A percentile compares a stretch with the other conserved stretches of the same genome.
Conservation (phyloP, 495 filamentous ascomycete species). For the Geoglossum glabrum region DNA sequence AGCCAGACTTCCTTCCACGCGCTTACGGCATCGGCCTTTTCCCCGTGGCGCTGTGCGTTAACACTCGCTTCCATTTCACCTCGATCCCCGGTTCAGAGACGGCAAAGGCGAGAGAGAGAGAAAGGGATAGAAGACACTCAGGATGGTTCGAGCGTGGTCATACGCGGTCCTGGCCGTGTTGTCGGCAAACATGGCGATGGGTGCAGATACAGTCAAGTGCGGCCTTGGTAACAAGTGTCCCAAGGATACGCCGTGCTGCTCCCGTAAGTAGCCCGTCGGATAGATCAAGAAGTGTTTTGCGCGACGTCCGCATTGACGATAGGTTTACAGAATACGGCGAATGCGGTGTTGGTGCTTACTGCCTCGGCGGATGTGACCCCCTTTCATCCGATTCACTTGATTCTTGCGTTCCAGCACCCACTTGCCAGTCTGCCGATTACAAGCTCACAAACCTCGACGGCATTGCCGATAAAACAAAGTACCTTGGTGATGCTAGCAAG, state of each 20-base stretch:
- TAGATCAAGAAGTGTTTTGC: not conserved
- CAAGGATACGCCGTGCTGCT: constrained; percentile 64
- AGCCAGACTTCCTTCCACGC: not conserved
- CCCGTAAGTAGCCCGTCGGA: constrained; percentile 41
- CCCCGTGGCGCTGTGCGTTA: not conserved
- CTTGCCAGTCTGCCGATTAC: constrained; percentile 57
- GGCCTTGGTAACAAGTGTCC: constrained; percentile 47
- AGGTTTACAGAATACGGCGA: constrained; percentile 59
- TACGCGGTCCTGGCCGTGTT: not conserved
- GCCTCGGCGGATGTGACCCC: constrained; percentile 87
- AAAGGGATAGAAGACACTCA: not conserved
- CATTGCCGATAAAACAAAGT: constrained; percentile 48
- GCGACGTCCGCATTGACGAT: not conserved
- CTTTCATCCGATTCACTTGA: constrained; percentile 59
- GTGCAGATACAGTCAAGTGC: constrained; percentile 24
- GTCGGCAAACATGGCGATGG: constrained; percentile 8
- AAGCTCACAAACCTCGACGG: constrained; percentile 48
- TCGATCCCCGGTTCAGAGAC: not conserved
- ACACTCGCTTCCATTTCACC: not conserved
- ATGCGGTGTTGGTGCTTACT: constrained; percentile 87
- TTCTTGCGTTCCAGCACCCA: constrained; percentile 69
- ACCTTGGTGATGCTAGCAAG: constrained; percentile 60
- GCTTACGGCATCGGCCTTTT: not conserved
- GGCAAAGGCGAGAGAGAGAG: not conserved
- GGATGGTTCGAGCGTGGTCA: not conserved